A percentile compares a stretch with the other conserved stretches of the same genome.
Evolutionary conservation across 2,329 filamentous ascomycete species (phyloP).

Genomic region (Pseudopyricularia javanii): DNA sequence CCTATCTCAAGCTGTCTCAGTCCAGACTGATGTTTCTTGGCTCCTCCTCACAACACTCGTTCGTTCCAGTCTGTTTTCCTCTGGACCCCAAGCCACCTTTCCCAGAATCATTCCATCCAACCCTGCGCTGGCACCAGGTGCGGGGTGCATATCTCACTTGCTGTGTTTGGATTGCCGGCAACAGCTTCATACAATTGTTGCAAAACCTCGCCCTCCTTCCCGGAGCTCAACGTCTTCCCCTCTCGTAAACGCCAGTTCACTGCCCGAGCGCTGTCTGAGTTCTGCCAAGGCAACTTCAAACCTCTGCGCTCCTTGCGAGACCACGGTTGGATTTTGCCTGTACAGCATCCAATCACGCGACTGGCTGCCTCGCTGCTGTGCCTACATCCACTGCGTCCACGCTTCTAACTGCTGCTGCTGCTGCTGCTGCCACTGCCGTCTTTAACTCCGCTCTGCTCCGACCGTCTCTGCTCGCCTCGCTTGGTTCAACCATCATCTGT

Average conservation of each 20-base stretch:
- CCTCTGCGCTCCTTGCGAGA: neutral
- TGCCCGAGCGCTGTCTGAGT: neutral
- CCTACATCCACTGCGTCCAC: neutral
- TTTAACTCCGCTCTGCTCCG: neutral
- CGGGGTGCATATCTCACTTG: slow-evolving; percentile 1
- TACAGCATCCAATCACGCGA: neutral
- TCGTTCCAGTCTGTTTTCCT: neutral
- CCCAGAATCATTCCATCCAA: neutral
- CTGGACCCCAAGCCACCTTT: neutral
- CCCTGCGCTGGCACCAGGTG: neutral
- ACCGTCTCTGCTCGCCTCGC: neutral
- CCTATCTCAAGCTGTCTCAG: too few species aligned
- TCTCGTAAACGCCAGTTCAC: neutral
- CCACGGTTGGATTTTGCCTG: neutral
- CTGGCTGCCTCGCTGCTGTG: neutral
- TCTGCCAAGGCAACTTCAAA: neutral
- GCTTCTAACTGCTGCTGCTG: neutral
- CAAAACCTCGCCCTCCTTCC: slow-evolving; percentile 16
- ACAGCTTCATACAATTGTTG: slow-evolving; percentile 15
- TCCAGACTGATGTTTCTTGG: neutral
- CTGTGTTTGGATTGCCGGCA: slow-evolving; percentile 5
- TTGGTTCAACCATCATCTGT: neutral
- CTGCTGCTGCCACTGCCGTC: neutral
- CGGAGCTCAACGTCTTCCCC: neutral
- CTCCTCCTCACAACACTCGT: neutral